Conservation (phyloP, 2,329 filamentous ascomycete species). For the Colletotrichum simmondsii region DNA sequence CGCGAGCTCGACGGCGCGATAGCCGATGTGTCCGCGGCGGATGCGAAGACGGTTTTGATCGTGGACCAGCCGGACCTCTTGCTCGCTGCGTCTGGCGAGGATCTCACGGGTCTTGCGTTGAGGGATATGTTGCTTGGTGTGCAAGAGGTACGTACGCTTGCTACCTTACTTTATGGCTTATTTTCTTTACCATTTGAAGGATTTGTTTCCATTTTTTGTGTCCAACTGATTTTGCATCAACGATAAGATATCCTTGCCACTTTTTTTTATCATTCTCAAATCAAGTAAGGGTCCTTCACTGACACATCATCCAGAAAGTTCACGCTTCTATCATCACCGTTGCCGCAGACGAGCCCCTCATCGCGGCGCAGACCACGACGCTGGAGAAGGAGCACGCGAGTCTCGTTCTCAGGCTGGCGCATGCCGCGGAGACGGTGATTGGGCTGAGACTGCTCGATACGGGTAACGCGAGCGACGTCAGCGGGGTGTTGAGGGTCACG, state of each 20-base stretch:
- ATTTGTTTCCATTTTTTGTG: background rate
- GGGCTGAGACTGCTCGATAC: slow-evolving; percentile 83
- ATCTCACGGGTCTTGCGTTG: slow-evolving; percentile 57
- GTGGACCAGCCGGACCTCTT: slow-evolving; percentile 75
- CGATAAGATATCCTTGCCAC: too few relatives aligned
- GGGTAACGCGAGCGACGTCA: slow-evolving; percentile 89
- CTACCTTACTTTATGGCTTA: too few relatives aligned
- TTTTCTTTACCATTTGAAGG: slow-evolving; percentile 27
- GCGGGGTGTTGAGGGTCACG: slow-evolving; percentile 84
- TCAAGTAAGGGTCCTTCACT: background rate
- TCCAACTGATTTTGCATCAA: too few relatives aligned
- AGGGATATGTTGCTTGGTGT: slow-evolving; percentile 67
- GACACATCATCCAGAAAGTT: slow-evolving; percentile 57
- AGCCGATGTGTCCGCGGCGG: slow-evolving; percentile 49
- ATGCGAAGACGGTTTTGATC: slow-evolving; percentile 66
- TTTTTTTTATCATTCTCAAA: background rate
- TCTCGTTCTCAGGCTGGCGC: slow-evolving; percentile 78
- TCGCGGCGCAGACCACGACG: slow-evolving; percentile 69
- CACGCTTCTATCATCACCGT: slow-evolving; percentile 75
- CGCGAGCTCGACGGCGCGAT: slow-evolving; percentile 52
- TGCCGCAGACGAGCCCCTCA: slow-evolving; percentile 79
- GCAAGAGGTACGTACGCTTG: slow-evolving; percentile 65
- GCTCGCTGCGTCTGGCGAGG: slow-evolving; percentile 66
- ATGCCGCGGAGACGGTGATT: slow-evolving; percentile 78
- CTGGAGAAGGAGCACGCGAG: slow-evolving; percentile 78